Conservation (phyloP, 1,139 yeast species). For the Scheffersomyces parashehatae region DNA sequence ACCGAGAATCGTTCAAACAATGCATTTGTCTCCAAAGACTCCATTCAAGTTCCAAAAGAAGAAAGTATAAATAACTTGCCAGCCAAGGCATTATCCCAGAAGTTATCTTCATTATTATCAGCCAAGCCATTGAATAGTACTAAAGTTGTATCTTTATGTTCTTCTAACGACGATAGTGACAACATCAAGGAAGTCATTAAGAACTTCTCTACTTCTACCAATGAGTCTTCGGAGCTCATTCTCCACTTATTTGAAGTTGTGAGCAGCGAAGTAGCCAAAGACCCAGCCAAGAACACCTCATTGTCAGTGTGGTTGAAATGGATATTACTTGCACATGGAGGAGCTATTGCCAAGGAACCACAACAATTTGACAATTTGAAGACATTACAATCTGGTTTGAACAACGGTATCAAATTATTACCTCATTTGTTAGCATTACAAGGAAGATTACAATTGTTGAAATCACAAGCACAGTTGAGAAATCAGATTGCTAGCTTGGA, state of each 20-base stretch:
- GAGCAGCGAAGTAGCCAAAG: constrained; percentile 32
- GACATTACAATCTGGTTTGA: constrained; percentile 29
- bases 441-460: constrained; percentile 45
- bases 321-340: constrained; percentile 48
- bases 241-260: constrained; percentile 34
- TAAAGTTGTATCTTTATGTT: constrained; percentile 29
- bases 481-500: constrained; percentile 19
- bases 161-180: constrained; percentile 32
- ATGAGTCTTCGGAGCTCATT: constrained; percentile 16
- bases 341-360: constrained; percentile 33
- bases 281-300: constrained; percentile 31
- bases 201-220: constrained; percentile 18
- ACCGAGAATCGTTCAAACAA: neutral
- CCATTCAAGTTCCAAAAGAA: constrained; percentile 12
- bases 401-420: constrained; percentile 34
- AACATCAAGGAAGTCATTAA: constrained; percentile 38
- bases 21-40: constrained; percentile 4
- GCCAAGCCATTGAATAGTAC: constrained; percentile 5
- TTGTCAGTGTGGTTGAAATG: constrained; percentile 52
- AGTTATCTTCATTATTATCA: constrained; percentile 17
- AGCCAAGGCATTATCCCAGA: constrained; percentile 23
- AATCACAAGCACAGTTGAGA: constrained; percentile 40
- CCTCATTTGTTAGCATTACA: constrained; percentile 43
- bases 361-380: constrained; percentile 33
- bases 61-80: constrained; percentile 20